Percentiles rank a stretch among this genome's conserved stretches.
These are phyloP conservation scores for Spiromastix sp. DNA, from an alignment of 2,329 filamentous ascomycete species.

Conservation along the genomic window DNA sequence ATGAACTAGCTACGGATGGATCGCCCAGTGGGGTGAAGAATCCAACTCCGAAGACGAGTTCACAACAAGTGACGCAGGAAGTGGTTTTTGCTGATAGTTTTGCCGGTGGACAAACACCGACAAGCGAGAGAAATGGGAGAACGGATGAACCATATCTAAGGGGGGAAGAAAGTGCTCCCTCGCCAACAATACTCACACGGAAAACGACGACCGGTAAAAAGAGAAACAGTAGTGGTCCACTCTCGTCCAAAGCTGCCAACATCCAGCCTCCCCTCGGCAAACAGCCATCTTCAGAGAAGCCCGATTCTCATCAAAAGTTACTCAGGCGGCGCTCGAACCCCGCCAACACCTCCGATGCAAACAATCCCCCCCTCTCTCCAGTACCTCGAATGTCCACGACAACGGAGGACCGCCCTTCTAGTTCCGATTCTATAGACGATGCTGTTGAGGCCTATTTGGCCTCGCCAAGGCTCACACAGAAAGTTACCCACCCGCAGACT, in stretches of 20 bases:
- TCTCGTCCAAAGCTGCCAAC: slow-evolving; percentile 19
- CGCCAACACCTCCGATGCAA: slow-evolving; percentile 14
- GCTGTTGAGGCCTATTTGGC: slow-evolving; percentile 77
- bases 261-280: slow-evolving; percentile 16
- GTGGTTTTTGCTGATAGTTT: neutral
- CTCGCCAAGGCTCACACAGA: slow-evolving; percentile 76
- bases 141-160: slow-evolving; percentile 21
- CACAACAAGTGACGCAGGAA: slow-evolving; percentile 11
- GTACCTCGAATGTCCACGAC: slow-evolving; percentile 4
- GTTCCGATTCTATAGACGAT: slow-evolving; percentile 77
- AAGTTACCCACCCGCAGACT: slow-evolving; percentile 73
- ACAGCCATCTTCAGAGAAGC: slow-evolving; percentile 12
- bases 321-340: slow-evolving; percentile 22
- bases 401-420: slow-evolving; percentile 48
- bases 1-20: slow-evolving; percentile 33
- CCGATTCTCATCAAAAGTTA: slow-evolving; percentile 19
- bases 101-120: neutral
- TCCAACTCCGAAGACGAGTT: slow-evolving; percentile 14
- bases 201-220: slow-evolving; percentile 28
- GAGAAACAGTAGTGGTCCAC: slow-evolving; percentile 16
- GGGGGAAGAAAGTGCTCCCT: slow-evolving; percentile 56
- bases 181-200: slow-evolving; percentile 56
- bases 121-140: slow-evolving; percentile 8
- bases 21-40: slow-evolving; percentile 14
- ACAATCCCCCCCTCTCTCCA: slow-evolving; percentile 17